These are phyloP conservation scores for Picea abies DNA, from an alignment of 83 land plant species.

Conservation along the genomic window DNA sequence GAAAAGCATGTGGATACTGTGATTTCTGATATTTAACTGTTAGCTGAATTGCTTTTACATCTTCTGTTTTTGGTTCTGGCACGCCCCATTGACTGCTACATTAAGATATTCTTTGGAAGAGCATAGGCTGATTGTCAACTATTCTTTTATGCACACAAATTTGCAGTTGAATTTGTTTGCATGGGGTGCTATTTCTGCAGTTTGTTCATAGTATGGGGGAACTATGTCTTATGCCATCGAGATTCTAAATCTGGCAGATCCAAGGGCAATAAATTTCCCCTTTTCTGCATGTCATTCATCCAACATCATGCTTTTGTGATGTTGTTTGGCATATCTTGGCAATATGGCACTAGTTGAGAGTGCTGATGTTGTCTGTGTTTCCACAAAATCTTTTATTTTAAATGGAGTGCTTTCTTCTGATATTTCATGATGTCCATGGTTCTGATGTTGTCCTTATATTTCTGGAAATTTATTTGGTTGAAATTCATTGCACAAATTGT, in stretches of 20 bases:
- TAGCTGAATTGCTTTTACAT: too few species aligned
- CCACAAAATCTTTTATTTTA: too few species aligned
- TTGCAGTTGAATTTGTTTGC: background rate
- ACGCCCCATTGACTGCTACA: too few species aligned
- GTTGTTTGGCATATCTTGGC: background rate
- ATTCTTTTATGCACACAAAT: background rate
- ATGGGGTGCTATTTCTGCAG: background rate
- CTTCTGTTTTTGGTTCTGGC: too few species aligned
- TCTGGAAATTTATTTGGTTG: background rate
- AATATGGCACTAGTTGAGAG: background rate
- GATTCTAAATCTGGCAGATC: background rate
- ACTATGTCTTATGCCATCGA: background rate
- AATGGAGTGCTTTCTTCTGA: background rate
- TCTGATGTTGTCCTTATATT: background rate
- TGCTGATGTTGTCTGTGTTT: too few species aligned
- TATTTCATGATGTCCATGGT: background rate
- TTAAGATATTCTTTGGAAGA: too few species aligned
- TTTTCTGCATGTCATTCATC: background rate
- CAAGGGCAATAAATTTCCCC: background rate
- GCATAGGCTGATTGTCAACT: too few species aligned
- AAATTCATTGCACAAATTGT: background rate
- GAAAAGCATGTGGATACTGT: too few species aligned
- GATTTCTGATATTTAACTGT: too few species aligned
- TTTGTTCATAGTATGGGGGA: background rate
- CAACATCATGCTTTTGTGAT: background rate